These are phyloP conservation scores for Penicillium rolfsii DNA, from an alignment of 2,329 filamentous ascomycete genomes.

Conservation along the genomic window DNA sequence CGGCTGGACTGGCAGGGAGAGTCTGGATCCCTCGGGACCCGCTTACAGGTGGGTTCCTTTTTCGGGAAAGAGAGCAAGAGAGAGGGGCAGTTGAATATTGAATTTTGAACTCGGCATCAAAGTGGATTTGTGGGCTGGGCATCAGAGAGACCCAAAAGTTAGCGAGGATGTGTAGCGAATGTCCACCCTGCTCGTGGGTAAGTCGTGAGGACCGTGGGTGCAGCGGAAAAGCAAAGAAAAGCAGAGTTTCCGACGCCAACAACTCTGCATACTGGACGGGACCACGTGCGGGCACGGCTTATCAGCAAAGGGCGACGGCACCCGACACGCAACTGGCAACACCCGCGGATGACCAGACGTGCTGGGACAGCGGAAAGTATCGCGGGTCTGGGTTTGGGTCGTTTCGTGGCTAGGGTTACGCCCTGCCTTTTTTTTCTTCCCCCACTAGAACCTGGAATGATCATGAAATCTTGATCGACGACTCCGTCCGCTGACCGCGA, in stretches of 20 bases:
- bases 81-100: background rate
- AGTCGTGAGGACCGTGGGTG: background rate
- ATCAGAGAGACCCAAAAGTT: background rate
- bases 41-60: background rate
- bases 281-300: slow-evolving; percentile 23
- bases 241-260: background rate
- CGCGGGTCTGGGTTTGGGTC: no score
- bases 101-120: background rate
- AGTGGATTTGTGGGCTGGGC: background rate
- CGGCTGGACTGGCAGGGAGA: background rate
- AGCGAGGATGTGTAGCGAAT: slow-evolving; percentile 1
- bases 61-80: no score
- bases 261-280: background rate
- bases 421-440: background rate
- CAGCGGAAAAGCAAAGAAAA: background rate
- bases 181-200: background rate
- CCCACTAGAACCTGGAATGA: background rate
- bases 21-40: slow-evolving; percentile 2
- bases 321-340: background rate
- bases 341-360: no score
- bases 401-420: slow-evolving; percentile 9
- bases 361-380: no score
- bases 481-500: background rate
- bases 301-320: slow-evolving; percentile 13
- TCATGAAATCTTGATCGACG: background rate